These are phyloP conservation scores for Ceratobasidium sp. DNA, from an alignment of 1,284 basidiomycete genomes.

Conservation along the genomic window DNA sequence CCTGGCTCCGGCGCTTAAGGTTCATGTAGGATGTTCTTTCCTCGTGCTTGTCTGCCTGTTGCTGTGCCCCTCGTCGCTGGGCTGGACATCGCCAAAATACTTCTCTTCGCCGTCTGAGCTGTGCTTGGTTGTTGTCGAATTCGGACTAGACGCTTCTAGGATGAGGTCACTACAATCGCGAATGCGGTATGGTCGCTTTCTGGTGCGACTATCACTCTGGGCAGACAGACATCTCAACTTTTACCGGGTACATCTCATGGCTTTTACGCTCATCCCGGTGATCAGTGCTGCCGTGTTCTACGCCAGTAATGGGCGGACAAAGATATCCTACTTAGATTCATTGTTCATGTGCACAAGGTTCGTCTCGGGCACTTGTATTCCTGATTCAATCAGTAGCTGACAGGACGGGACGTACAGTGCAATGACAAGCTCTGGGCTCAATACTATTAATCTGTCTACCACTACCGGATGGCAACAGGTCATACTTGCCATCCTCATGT, in stretches of 20 bases:
- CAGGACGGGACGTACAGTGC: conserved; percentile 6
- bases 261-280: conserved; percentile 32
- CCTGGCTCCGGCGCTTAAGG: conserved; percentile 22
- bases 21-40: conserved; percentile 4
- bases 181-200: conserved; percentile 10
- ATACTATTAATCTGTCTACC: conserved; percentile 36
- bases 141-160: not conserved
- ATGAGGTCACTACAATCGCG: conserved; percentile 5
- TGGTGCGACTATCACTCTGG: conserved; percentile 27
- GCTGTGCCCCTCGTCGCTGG: not conserved
- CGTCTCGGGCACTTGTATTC: not conserved
- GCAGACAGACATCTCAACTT: conserved; percentile 38
- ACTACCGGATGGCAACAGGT: conserved; percentile 37
- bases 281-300: conserved; percentile 43
- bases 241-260: conserved; percentile 37
- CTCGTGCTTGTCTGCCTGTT: conserved; percentile 9
- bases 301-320: conserved; percentile 41
- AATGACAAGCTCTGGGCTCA: conserved; percentile 36
- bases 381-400: not conserved
- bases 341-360: conserved; percentile 43
- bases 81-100: not conserved
- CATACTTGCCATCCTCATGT: conserved; percentile 38
- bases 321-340: conserved; percentile 32
- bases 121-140: not conserved
- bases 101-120: not conserved